Evolutionary conservation across 352 stramenopile genomes (phyloP).

Genomic region (Phytophthora sansomeana): DNA sequence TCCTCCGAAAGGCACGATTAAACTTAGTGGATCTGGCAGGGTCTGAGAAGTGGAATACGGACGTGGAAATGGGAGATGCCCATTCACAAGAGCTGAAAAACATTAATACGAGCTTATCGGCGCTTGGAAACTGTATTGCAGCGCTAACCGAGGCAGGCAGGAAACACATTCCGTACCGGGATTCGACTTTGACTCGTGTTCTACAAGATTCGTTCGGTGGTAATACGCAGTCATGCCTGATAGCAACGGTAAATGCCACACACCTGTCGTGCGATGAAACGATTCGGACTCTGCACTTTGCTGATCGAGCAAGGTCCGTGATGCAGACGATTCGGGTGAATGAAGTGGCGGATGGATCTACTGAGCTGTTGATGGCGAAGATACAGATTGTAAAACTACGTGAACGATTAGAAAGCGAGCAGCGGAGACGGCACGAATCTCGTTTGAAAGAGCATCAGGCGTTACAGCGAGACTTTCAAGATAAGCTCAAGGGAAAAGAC

Average conservation of each 20-base stretch:
- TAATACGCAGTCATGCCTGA: slow-evolving; percentile 76
- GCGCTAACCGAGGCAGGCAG: slow-evolving; percentile 78
- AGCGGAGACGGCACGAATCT: slow-evolving; percentile 53
- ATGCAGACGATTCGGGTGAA: slow-evolving; percentile 83
- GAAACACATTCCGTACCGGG: slow-evolving; percentile 92
- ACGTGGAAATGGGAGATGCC: slow-evolving; percentile 72
- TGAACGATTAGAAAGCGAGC: slow-evolving; percentile 57
- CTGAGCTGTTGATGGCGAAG: slow-evolving; percentile 67
- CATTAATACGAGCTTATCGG: slow-evolving; percentile 93
- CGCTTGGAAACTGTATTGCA: slow-evolving; percentile 92
- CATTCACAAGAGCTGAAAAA: slow-evolving; percentile 87
- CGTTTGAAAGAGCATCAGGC: slow-evolving; percentile 68
- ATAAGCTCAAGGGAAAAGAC: slow-evolving; percentile 70
- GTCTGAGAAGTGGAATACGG: slow-evolving; percentile 88
- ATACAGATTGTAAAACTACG: slow-evolving; percentile 65
- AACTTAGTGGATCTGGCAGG: slow-evolving; percentile 86
- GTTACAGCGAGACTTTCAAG: slow-evolving; percentile 53
- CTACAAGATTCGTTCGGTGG: slow-evolving; percentile 87
- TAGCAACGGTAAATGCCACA: slow-evolving; percentile 70
- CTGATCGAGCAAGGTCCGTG: slow-evolving; percentile 72
- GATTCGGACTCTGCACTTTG: slow-evolving; percentile 82
- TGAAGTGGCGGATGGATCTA: slow-evolving; percentile 53
- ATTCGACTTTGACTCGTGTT: slow-evolving; percentile 90
- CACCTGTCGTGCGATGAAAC: slow-evolving; percentile 65
- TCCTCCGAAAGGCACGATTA: slow-evolving; percentile 57